Conservation (phyloP, 331 rosid genomes). For the Arachis monticola region DNA sequence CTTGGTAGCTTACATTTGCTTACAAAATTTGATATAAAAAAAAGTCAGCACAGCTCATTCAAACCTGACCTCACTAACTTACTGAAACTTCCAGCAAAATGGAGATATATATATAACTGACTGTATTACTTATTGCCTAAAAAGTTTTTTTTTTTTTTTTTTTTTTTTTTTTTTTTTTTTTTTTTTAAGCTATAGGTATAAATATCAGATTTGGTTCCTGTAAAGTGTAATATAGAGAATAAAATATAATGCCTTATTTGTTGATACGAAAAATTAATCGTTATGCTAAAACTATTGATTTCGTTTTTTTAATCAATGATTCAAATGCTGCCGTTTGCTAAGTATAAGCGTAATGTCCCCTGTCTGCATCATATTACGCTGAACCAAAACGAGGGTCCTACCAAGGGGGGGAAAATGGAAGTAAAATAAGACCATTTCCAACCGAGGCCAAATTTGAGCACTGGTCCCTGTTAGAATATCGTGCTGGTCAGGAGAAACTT, state of each 20-base stretch:
- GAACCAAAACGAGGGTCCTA: background rate
- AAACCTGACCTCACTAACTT: background rate
- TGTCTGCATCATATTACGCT: background rate
- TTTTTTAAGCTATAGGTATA: too few relatives aligned
- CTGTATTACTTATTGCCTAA: background rate
- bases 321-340: too few relatives aligned
- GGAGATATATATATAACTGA: background rate
- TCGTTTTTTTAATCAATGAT: too few relatives aligned
- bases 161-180: too few relatives aligned
- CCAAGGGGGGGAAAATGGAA: too few relatives aligned
- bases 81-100: background rate
- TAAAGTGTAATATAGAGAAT: background rate
- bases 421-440: too few relatives aligned
- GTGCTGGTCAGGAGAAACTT: too few relatives aligned
- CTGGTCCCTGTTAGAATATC: too few relatives aligned
- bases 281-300: too few relatives aligned
- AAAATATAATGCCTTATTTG: too few relatives aligned
- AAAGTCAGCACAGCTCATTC: background rate
- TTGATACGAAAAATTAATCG: too few relatives aligned
- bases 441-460: background rate
- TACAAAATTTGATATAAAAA: background rate
- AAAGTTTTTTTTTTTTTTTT: too few relatives aligned
- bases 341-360: background rate
- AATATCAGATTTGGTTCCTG: background rate
- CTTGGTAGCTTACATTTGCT: background rate